Percentiles rank a stretch among this genome's conserved stretches.
phyloP scores from a whole-genome alignment of 73 alveolate species.

The Uronychia binucleata region DNA sequence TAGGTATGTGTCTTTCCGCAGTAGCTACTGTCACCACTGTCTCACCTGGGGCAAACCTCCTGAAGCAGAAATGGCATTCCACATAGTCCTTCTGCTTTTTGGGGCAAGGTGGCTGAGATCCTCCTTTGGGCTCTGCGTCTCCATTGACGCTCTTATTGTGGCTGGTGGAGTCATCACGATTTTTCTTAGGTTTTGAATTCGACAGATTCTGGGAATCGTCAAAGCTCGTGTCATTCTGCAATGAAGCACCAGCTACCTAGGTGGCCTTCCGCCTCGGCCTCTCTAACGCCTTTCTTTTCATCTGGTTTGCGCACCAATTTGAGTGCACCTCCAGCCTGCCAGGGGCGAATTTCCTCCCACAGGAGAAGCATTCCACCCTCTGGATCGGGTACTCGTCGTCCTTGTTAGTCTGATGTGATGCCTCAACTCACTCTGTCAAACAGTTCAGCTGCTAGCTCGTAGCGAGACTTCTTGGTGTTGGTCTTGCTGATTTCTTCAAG shows the following conservation, averaged over 20 bases:
- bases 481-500: neutral
- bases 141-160: neutral
- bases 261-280: neutral
- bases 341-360: conserved; percentile 58
- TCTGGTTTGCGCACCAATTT: conserved; percentile 25
- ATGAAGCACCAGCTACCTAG: neutral
- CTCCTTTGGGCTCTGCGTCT: neutral
- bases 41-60: neutral
- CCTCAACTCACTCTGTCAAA: neutral
- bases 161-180: neutral
- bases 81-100: neutral
- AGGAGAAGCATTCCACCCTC: conserved; percentile 36
- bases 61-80: neutral
- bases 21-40: no score
- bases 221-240: no score
- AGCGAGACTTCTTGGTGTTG: neutral
- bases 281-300: conserved; percentile 34
- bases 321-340: conserved; percentile 46
- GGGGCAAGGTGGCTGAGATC: neutral
- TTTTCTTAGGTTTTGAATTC: neutral
- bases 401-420: neutral
- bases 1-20: conserved; percentile 77
- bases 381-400: conserved; percentile 2
- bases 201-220: no score
- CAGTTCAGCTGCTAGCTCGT: conserved; percentile 1